Conservation (phyloP, 1,284 basidiomycete species). For the Entoloma clypeatum region DNA sequence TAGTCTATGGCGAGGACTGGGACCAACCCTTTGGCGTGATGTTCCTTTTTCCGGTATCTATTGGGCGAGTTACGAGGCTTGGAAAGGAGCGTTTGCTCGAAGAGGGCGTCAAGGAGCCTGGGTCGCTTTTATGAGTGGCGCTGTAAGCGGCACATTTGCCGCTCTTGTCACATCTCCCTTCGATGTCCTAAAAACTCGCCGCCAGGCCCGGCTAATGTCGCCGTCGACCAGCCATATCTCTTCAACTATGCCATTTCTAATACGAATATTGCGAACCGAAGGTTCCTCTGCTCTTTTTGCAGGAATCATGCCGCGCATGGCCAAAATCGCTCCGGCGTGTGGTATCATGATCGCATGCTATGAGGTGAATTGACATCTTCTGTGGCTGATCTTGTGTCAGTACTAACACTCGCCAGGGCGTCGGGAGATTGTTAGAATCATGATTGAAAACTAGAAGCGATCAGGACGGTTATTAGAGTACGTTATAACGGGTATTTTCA, state of each 20-base stretch:
- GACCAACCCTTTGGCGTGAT: constrained; percentile 92
- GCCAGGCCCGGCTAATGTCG: constrained; percentile 73
- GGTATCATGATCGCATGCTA: constrained; percentile 97
- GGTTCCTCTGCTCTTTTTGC: constrained; percentile 79
- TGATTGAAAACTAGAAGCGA: constrained; percentile 21
- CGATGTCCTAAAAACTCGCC: constrained; percentile 92
- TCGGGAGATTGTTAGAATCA: constrained; percentile 48
- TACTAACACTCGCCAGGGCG: constrained; percentile 39
- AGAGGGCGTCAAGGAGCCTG: constrained; percentile 60
- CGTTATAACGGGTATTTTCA: neutral
- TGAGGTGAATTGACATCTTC: constrained; percentile 64
- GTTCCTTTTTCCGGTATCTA: constrained; percentile 96
- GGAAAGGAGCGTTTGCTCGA: constrained; percentile 52
- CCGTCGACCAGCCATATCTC: constrained; percentile 35
- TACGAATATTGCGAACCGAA: constrained; percentile 75
- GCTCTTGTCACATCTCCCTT: constrained; percentile 93
- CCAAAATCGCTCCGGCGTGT: constrained; percentile 98
- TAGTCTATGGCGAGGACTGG: constrained; percentile 87
- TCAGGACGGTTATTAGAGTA: constrained; percentile 5
- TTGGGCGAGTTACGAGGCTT: constrained; percentile 76
- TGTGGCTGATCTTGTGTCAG: neutral
- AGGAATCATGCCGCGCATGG: constrained; percentile 84
- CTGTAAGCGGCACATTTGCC: constrained; percentile 76
- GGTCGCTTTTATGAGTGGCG: constrained; percentile 81
- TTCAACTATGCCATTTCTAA: constrained; percentile 59